Evolutionary conservation across 192 early-diverging fungal species (phyloP), one percentile per base, ranked within the genome.

Genomic region (Coemansia sp.): DNA sequence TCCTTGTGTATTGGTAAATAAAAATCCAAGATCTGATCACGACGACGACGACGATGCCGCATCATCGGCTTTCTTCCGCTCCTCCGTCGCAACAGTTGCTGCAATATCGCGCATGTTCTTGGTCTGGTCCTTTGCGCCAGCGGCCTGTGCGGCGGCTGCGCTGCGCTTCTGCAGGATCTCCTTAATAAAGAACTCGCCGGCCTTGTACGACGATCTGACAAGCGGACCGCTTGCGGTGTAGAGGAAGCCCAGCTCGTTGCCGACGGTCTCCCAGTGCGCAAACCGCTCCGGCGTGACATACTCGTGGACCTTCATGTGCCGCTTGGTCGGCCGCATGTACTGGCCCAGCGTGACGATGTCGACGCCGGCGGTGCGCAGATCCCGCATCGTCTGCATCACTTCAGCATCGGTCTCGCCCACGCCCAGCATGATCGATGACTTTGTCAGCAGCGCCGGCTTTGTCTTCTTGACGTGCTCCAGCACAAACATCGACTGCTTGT

Each of bases 261-360:
- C 94, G 53, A 89, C 81, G 50, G 85, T 68, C 58, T 87, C 85
- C 90, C 92, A 98, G 61, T 92, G 84, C 62, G 89, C 89, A 72
- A 96, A 98, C 71, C 92, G 93, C 45, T 91, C 88, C 4, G 95
- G 95, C 42, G 89, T 86, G 38, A 98, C 88, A 64, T 97, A 98
- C 67, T 94, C 94, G 57, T 91, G 84, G 20, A 97, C 91, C 84
- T 96, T 96, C 93, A 98, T 95, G 74, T 98, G 94, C 61, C 91
- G 89, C 84, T 97, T 98, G 22, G 96, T 97, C n/a, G 96, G 96
- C 45, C 93, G 86, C 96, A 98, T 98, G 72, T 98, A 98, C 77
- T 98, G 96, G n/a, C 96, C 96, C 58, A 98, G 80, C 10, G 96
- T 98, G 19, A 98, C 85, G 41, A 94, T 92, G 67, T 98, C 96